Conservation (phyloP, 2,329 filamentous ascomycete species). For the Aureobasidium uvarum region DNA sequence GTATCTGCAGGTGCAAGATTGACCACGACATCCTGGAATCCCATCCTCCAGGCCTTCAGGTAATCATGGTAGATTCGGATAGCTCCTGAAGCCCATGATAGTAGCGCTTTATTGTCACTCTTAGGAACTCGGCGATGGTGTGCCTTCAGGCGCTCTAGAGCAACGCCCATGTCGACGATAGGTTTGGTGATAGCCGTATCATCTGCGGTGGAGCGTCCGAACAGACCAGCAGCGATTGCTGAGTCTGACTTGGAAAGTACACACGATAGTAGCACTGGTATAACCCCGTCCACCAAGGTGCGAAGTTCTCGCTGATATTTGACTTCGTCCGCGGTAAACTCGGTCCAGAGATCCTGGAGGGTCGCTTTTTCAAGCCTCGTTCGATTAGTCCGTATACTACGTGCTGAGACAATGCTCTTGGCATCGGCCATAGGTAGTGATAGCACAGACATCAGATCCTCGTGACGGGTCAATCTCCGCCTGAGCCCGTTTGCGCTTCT, state of each 20-base stretch:
- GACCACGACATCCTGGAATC: slow-evolving; percentile 91
- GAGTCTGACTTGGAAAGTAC: slow-evolving; percentile 65
- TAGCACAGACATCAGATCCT: slow-evolving; percentile 88
- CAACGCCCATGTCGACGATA: slow-evolving; percentile 90
- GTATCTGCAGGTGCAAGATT: slow-evolving; percentile 79
- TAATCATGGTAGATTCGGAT: slow-evolving; percentile 82
- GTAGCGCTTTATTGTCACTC: slow-evolving; percentile 66
- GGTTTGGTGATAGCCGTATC: slow-evolving; percentile 71
- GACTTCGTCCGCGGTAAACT: slow-evolving; percentile 78
- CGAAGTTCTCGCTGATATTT: slow-evolving; percentile 89
- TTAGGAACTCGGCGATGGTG: slow-evolving; percentile 78
- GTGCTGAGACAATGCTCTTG: slow-evolving; percentile 70
- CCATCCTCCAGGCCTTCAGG: slow-evolving; percentile 82
- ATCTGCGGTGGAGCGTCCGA: slow-evolving; percentile 58
- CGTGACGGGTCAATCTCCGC: slow-evolving; percentile 82
- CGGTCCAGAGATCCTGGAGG: slow-evolving; percentile 71
- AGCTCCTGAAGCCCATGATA: slow-evolving; percentile 77
- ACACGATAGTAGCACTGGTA: slow-evolving; percentile 84
- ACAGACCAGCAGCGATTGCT: slow-evolving; percentile 64
- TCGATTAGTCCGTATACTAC: slow-evolving; percentile 73
- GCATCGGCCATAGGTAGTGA: slow-evolving; percentile 66
- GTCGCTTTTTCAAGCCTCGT: slow-evolving; percentile 66
- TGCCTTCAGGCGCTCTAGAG: slow-evolving; percentile 77
- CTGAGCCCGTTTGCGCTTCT: slow-evolving; percentile 52
- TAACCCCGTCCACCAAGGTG: slow-evolving; percentile 90